Evolutionary conservation across 2,329 filamentous ascomycete genomes (phyloP), one percentile per base, ranked within the genome.

Genomic region (Beauveria scarabaeidicola): DNA sequence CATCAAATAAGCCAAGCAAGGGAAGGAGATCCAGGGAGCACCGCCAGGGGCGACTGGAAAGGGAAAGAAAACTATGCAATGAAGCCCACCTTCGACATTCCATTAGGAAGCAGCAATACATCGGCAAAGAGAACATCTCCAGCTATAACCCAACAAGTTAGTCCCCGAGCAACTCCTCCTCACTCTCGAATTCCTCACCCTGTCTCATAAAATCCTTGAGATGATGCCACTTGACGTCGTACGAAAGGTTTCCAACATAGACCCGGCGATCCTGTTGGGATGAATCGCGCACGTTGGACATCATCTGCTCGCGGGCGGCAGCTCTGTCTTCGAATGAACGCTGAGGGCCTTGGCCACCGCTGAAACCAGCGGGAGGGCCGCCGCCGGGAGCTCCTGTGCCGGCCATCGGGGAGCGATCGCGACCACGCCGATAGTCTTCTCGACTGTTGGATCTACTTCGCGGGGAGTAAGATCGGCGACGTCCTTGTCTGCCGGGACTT

Each of bases 81-180:
- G 83, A 87, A 86, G 91, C 90, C 91, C 92, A 97, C 93, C 93
- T 99, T 99, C 90, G 93, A 97, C 94, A 99, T 99, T 92, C 94
- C 94, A 85, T 99, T 99, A 73, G 94, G 94, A 88, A 99, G 91
- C 78, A 96, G 84, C 79, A 99, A 87, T 74, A 99, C 94, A 84
- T 99, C 94, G 81, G 94, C 94, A 81, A 96, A 99, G 81, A 97
- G 86, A 76, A 99, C 94, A 78, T 97, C 93, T 84, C 94, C 94
- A 81, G 94, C 94, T 97, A 78, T 61, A 72, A 68, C 58, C 62
- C 66, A 65, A 60, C 65, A 68, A 67, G 75, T 79, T 71, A 79
- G 77, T 69, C 64, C 63, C 68, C 66, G 63, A 61, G 64, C 62
- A 61, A 63, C 63, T 59, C 63, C 66, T 64, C 66, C 64, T 53